Percentiles rank a stretch among this genome's conserved stretches.
Evolutionary conservation across 106 monocot species (phyloP).

Genomic region (Dendrobium officinale): DNA sequence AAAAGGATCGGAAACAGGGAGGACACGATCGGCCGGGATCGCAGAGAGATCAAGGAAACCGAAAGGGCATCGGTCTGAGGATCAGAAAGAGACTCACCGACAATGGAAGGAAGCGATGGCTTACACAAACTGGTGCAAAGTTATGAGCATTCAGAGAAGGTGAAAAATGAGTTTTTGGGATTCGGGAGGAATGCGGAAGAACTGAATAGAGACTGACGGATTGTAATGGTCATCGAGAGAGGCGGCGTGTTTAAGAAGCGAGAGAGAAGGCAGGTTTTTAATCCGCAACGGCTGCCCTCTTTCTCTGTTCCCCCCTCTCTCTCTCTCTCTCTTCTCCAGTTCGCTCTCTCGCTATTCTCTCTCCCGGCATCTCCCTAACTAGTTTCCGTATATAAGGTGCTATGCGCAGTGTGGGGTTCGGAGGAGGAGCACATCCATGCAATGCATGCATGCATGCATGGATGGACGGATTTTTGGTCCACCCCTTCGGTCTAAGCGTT

Average conservation of each 20-base stretch:
- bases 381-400: background rate
- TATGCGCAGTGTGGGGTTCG: background rate
- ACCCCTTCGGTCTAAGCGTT: background rate
- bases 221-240: background rate
- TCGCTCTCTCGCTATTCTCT: slow-evolving; percentile 5
- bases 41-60: background rate
- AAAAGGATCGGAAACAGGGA: background rate
- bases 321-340: background rate
- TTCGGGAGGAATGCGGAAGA: background rate
- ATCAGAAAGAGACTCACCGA: slow-evolving; percentile 9
- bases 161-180: slow-evolving; percentile 11
- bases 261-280: background rate
- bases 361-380: slow-evolving; percentile 3
- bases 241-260: background rate
- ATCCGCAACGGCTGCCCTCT: background rate
- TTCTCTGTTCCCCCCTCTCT: slow-evolving; percentile 7
- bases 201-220: background rate
- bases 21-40: background rate
- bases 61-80: background rate
- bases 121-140: background rate
- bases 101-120: background rate
- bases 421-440: slow-evolving; percentile 7
- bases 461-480: background rate
- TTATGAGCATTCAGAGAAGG: background rate
- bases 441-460: slow-evolving; percentile 11